These are phyloP conservation scores for Termitomyces sp. DNA, from an alignment of 768 basidiomycete species.

Conservation along the genomic window DNA sequence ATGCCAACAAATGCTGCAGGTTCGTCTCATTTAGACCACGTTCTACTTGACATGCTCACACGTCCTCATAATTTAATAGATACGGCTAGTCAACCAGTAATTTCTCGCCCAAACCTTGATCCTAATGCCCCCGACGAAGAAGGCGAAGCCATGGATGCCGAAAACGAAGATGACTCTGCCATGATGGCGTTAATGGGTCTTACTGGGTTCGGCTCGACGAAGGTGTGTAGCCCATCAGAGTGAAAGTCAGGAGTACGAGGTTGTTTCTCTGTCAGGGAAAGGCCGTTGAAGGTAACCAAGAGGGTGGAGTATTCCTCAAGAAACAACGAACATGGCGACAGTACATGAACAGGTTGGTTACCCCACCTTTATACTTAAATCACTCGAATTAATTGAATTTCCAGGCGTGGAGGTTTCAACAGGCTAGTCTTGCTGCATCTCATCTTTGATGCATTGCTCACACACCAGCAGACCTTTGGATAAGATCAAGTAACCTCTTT, in stretches of 20 bases:
- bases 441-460: constrained; percentile 8
- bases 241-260: background rate
- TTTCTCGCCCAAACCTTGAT: constrained; percentile 30
- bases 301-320: constrained; percentile 60
- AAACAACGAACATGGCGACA: constrained; percentile 92
- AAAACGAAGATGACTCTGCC: constrained; percentile 63
- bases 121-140: constrained; percentile 37
- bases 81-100: constrained; percentile 1
- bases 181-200: constrained; percentile 94
- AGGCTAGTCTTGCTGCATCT: constrained; percentile 35
- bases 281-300: constrained; percentile 78
- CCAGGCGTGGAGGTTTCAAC: constrained; percentile 81
- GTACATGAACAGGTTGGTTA: constrained; percentile 88
- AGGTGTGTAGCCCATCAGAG: constrained; percentile 41
- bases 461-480: constrained; percentile 68
- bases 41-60: background rate
- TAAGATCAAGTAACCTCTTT: constrained; percentile 73
- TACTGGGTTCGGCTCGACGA: constrained; percentile 81
- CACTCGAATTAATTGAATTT: constrained; percentile 6
- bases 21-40: background rate
- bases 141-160: constrained; percentile 49
- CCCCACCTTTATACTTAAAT: background rate
- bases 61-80: background rate
- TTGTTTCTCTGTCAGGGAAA: constrained; percentile 51
- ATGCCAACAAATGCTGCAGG: constrained; percentile 7